Evolutionary conservation across 2,329 filamentous ascomycete genomes (phyloP).

Genomic region (Cercospora sojina): DNA sequence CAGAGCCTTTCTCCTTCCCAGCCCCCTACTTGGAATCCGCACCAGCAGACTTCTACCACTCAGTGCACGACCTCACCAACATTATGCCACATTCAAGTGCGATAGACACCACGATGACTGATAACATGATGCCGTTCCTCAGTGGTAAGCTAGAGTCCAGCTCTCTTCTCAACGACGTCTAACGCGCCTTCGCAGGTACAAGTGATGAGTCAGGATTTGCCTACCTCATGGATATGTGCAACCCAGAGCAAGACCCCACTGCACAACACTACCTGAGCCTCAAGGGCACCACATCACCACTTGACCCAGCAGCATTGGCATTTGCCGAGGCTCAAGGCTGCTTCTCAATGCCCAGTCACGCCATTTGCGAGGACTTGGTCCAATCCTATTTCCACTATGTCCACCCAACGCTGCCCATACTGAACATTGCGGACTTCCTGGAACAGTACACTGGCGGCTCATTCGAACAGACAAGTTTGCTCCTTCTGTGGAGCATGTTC

Average conservation of each 20-base stretch:
- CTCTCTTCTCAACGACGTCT: background rate
- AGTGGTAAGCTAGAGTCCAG: background rate
- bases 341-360: slow-evolving; percentile 13
- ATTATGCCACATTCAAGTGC: background rate
- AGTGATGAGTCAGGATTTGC: slow-evolving; percentile 6
- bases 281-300: background rate
- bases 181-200: background rate
- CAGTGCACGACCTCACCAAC: slow-evolving; percentile 2
- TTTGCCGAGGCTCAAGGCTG: slow-evolving; percentile 16
- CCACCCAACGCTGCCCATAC: slow-evolving; percentile 19
- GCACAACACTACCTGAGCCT: slow-evolving; percentile 1
- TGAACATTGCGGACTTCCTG: slow-evolving; percentile 20
- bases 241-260: slow-evolving; percentile 2
- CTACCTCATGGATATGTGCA: slow-evolving; percentile 11
- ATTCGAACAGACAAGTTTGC: slow-evolving; percentile 14
- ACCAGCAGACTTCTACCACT: slow-evolving; percentile 4
- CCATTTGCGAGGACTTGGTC: slow-evolving; percentile 15
- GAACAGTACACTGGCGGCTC: slow-evolving; percentile 14
- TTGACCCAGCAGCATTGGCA: slow-evolving; percentile 8
- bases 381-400: slow-evolving; percentile 21
- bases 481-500: slow-evolving; percentile 25
- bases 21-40: slow-evolving; percentile 2
- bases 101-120: slow-evolving; percentile 5
- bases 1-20: slow-evolving; percentile 11
- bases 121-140: slow-evolving; percentile 8